These are phyloP conservation scores for Diplotaxis tenuifolia DNA, from an alignment of 345 rosid species.

Conservation along the genomic window DNA sequence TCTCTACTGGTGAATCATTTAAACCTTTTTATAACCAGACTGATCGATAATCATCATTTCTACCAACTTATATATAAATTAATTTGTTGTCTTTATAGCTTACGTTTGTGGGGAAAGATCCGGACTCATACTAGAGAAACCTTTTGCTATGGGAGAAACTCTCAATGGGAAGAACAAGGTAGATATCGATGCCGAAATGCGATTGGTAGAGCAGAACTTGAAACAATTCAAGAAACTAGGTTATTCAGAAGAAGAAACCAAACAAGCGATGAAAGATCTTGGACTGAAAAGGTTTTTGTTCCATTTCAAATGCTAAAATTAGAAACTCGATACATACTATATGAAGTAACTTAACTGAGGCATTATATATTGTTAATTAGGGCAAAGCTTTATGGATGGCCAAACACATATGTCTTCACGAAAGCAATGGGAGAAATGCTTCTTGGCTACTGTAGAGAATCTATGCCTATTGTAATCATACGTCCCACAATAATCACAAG, in stretches of 20 bases:
- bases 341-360: neutral
- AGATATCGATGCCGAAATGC: constrained; percentile 3
- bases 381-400: neutral
- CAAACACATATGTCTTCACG: constrained; percentile 1
- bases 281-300: constrained; percentile 17
- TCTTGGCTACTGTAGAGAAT: neutral
- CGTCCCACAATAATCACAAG: constrained; percentile 1
- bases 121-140: constrained; percentile 9
- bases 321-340: constrained; percentile 36
- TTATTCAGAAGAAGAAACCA: constrained; percentile 4
- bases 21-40: neutral
- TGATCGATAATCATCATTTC: neutral
- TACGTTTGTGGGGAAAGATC: constrained; percentile 2
- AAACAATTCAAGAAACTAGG: constrained; percentile 4
- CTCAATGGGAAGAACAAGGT: neutral
- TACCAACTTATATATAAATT: neutral
- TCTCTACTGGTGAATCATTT: constrained; percentile 56
- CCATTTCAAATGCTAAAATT: neutral
- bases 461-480: neutral
- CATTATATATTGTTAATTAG: neutral
- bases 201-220: neutral
- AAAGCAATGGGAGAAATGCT: constrained; percentile 1
- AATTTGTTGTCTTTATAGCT: neutral
- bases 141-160: constrained; percentile 23
- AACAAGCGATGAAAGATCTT: constrained; percentile 9